These are phyloP conservation scores for Polytrichum commune DNA, from an alignment of 225 moss, liverwort and hornwort genomes.

Conservation along the genomic window DNA sequence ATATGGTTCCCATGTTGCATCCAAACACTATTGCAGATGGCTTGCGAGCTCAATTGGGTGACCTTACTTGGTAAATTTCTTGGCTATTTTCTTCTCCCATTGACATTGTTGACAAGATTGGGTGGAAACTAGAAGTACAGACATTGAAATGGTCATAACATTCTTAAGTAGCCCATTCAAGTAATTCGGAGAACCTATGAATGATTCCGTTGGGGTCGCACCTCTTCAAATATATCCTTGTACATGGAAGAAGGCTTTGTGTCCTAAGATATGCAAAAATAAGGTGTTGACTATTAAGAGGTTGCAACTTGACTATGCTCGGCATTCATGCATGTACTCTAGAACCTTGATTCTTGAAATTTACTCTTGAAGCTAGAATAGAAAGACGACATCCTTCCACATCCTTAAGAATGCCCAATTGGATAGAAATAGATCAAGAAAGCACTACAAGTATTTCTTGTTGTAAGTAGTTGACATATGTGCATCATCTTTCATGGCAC, in stretches of 20 bases:
- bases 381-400: not conserved
- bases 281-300: no score
- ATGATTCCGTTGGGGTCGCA: not conserved
- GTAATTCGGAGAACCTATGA: no score
- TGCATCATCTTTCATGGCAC: not conserved
- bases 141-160: no score
- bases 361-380: not conserved
- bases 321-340: no score
- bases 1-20: slow-evolving; percentile 46
- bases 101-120: no score
- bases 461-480: not conserved
- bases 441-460: no score
- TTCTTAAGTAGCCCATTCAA: no score
- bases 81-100: not conserved
- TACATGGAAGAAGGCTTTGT: no score
- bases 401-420: not conserved
- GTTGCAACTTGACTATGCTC: no score
- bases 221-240: not conserved
- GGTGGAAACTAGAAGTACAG: no score
- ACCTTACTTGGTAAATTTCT: slow-evolving; percentile 59
- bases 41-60: slow-evolving; percentile 62
- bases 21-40: slow-evolving; percentile 79
- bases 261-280: no score
- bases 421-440: not conserved
- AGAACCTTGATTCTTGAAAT: not conserved